Evolutionary conservation across 768 basidiomycete species (phyloP).

Genomic region (Hypholoma fasciculare): DNA sequence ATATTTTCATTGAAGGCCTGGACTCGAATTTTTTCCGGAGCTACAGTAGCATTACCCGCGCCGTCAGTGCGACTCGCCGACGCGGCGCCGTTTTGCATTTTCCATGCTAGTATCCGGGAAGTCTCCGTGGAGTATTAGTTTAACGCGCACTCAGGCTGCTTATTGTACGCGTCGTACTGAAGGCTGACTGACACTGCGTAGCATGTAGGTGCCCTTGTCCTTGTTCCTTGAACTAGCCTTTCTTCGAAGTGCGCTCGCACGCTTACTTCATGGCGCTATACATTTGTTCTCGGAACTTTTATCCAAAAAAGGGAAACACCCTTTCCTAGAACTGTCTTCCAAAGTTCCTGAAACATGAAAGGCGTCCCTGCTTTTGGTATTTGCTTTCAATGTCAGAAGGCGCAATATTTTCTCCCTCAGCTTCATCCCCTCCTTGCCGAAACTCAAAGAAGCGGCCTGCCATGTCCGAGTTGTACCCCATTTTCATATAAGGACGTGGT

Average conservation of each 20-base stretch:
- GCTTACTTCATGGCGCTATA: slow-evolving; percentile 5
- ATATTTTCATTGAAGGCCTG: too few species aligned
- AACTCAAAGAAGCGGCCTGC: background rate
- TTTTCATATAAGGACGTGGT: too few species aligned
- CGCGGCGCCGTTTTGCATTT: background rate
- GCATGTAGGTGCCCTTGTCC: background rate
- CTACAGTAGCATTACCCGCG: background rate
- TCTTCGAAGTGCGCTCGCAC: background rate
- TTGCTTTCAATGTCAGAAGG: background rate
- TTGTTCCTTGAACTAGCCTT: slow-evolving; percentile 5
- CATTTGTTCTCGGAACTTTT: background rate
- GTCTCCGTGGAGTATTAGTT: too few species aligned
- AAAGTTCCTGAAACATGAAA: slow-evolving; percentile 6
- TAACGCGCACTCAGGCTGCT: too few species aligned
- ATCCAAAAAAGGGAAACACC: background rate
- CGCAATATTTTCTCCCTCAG: background rate
- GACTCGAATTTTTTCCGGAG: background rate
- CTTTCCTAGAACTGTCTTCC: slow-evolving; percentile 3
- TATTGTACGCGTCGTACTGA: background rate
- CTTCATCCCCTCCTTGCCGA: background rate
- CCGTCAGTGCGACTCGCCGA: background rate
- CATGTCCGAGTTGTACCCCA: too few species aligned
- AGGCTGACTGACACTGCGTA: background rate
- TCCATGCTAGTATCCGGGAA: too few species aligned
- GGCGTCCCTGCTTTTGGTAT: background rate